Conservation (phyloP, 805 yeast species). For the Myxozyma vanderwaltii region DNA sequence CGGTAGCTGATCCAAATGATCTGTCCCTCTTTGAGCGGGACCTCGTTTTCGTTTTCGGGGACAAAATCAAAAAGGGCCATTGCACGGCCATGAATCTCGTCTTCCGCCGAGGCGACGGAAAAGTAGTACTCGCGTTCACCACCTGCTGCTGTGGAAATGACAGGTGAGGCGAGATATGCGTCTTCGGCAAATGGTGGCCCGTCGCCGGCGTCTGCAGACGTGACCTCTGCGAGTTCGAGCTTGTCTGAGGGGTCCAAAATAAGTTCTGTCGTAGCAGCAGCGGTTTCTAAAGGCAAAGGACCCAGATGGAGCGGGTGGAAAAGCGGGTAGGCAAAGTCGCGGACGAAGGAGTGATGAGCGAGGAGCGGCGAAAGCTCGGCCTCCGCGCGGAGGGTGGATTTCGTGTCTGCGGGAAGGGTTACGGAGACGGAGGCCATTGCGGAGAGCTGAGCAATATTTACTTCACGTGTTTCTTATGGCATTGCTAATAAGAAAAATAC, state of each 20-base stretch:
- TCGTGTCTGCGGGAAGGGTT: too few relatives aligned
- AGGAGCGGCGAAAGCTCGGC: background rate
- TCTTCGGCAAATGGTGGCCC: conserved; percentile 47
- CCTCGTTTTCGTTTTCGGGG: conserved; percentile 94
- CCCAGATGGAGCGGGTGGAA: conserved; percentile 75
- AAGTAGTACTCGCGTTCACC: conserved; percentile 44
- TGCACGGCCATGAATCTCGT: conserved; percentile 63
- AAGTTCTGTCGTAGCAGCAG: background rate
- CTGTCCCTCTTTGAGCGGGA: conserved; percentile 77
- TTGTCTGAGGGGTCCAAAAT: background rate
- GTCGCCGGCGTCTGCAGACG: conserved; percentile 4
- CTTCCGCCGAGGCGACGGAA: conserved; percentile 33
- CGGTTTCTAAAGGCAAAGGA: conserved; percentile 40
- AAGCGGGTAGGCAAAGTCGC: conserved; percentile 80
- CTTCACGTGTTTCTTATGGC: background rate
- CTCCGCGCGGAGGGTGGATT: background rate
- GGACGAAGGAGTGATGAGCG: conserved; percentile 41
- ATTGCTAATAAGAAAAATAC: too few relatives aligned
- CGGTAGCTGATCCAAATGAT: conserved; percentile 80
- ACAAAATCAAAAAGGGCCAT: conserved; percentile 84
- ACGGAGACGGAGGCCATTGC: background rate
- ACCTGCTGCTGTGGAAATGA: conserved; percentile 35
- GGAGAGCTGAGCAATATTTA: conserved; percentile 6
- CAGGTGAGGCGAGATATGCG: conserved; percentile 40
- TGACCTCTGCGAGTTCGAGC: too few relatives aligned